Conservation (phyloP, 2,329 filamentous ascomycete genomes). For the Aureobasidium pullulans region DNA sequence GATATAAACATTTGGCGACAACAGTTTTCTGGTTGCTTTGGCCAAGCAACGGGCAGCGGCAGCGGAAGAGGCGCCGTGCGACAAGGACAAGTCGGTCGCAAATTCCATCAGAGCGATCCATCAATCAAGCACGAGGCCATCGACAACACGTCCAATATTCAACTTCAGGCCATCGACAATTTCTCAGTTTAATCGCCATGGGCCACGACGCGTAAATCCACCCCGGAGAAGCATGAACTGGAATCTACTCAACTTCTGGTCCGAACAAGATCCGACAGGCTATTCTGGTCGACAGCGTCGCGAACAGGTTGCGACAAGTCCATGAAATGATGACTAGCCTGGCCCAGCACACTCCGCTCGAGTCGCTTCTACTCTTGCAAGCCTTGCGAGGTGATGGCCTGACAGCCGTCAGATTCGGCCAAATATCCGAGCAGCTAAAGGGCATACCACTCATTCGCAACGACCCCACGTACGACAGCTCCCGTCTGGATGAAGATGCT, state of each 20-base stretch:
- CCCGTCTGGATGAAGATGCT: constrained; percentile 67
- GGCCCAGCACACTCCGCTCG: constrained; percentile 65
- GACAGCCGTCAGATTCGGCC: constrained; percentile 56
- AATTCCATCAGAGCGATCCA: background rate
- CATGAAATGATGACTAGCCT: constrained; percentile 48
- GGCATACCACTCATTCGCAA: constrained; percentile 65
- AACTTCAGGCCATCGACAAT: background rate
- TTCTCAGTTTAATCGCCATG: background rate
- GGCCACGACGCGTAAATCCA: background rate
- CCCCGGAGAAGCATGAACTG: background rate
- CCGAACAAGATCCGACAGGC: background rate
- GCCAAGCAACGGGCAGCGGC: constrained; percentile 5
- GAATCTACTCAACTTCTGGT: background rate
- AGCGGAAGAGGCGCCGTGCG: background rate
- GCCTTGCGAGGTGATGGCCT: constrained; percentile 63
- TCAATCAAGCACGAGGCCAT: background rate
- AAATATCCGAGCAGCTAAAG: constrained; percentile 67
- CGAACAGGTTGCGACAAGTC: background rate
- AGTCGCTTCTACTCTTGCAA: constrained; percentile 80
- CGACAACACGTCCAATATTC: background rate
- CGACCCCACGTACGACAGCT: constrained; percentile 63
- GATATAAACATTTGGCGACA: background rate
- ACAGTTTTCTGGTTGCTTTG: background rate
- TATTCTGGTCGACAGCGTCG: background rate
- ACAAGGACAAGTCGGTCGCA: background rate